phyloP scores from a whole-genome alignment of 2,329 filamentous ascomycete species.

The Beauveria scarabaeidicola region DNA sequence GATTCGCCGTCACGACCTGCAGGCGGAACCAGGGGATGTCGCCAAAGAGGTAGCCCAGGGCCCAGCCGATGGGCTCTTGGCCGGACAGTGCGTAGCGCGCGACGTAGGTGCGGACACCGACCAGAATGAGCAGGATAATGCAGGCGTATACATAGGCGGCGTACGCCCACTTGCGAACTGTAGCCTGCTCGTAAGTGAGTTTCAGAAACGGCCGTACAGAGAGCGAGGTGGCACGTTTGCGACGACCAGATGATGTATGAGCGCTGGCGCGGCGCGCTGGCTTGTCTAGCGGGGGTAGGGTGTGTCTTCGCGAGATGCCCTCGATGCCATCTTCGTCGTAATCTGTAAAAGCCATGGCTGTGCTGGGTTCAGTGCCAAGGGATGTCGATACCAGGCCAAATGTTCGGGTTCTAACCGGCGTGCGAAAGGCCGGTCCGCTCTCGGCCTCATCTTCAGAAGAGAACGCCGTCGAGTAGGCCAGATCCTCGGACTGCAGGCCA shows the following conservation, averaged over 20 bases:
- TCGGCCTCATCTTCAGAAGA: slow-evolving; percentile 27
- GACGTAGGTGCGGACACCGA: slow-evolving; percentile 65
- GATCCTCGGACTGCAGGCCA: slow-evolving; percentile 23
- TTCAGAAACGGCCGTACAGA: slow-evolving; percentile 67
- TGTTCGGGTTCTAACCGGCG: slow-evolving; percentile 22
- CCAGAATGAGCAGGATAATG: slow-evolving; percentile 57
- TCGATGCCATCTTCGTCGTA: slow-evolving; percentile 14
- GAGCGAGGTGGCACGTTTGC: slow-evolving; percentile 55
- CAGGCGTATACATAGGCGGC: slow-evolving; percentile 67
- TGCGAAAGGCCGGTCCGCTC: slow-evolving; percentile 12
- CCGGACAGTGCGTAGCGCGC: slow-evolving; percentile 56
- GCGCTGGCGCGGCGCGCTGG: slow-evolving; percentile 31
- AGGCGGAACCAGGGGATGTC: slow-evolving; percentile 65
- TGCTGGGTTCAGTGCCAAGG: background rate
- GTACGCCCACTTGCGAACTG: slow-evolving; percentile 72
- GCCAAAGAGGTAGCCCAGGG: slow-evolving; percentile 79
- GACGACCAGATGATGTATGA: slow-evolving; percentile 55
- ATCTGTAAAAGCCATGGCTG: slow-evolving; percentile 14
- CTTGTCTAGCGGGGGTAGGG: slow-evolving; percentile 37
- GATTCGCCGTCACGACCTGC: slow-evolving; percentile 57
- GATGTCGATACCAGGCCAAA: slow-evolving; percentile 12
- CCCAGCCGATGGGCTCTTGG: slow-evolving; percentile 86
- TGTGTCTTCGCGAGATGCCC: slow-evolving; percentile 36
- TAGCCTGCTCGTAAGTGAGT: slow-evolving; percentile 71
- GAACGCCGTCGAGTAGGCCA: slow-evolving; percentile 22